Conservation (phyloP, 169 alveolate genomes). For the Plasmodium gonderi region DNA sequence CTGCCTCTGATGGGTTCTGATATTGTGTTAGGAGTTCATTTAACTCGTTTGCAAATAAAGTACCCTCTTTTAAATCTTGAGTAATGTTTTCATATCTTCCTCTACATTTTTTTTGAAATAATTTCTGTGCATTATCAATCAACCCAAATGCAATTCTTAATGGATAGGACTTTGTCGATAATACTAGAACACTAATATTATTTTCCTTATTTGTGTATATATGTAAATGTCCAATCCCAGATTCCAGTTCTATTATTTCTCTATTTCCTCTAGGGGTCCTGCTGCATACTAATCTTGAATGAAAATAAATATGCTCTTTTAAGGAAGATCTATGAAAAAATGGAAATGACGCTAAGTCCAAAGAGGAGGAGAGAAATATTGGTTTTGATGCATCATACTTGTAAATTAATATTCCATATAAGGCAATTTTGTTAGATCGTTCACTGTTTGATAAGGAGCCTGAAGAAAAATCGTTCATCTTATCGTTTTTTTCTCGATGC, state of each 20-base stretch:
- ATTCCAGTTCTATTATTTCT: constrained; percentile 89
- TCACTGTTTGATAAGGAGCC: constrained; percentile 35
- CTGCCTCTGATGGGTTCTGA: constrained; percentile 95
- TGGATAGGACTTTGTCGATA: constrained; percentile 85
- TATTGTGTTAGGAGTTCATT: constrained; percentile 88
- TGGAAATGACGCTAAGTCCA: constrained; percentile 68
- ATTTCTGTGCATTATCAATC: constrained; percentile 73
- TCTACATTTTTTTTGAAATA: constrained; percentile 28
- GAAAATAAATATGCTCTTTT: constrained; percentile 85
- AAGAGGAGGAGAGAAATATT: constrained; percentile 40
- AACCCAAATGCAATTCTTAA: constrained; percentile 87
- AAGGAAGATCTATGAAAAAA: constrained; percentile 85
- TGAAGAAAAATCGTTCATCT: constrained; percentile 37
- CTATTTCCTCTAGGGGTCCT: constrained; percentile 90
- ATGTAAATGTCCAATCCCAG: constrained; percentile 86
- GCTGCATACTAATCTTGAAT: constrained; percentile 85
- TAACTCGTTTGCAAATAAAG: constrained; percentile 83
- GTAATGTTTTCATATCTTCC: constrained; percentile 14
- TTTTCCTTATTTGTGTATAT: constrained; percentile 41
- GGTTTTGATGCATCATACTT: constrained; percentile 52
- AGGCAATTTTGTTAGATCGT: constrained; percentile 43
- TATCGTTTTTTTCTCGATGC: too few relatives aligned
- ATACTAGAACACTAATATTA: constrained; percentile 73
- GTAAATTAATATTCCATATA: constrained; percentile 44
- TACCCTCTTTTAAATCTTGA: constrained; percentile 81